Evolutionary conservation across 2,329 filamentous ascomycete species (phyloP).

Genomic region (Cadophora malorum): DNA sequence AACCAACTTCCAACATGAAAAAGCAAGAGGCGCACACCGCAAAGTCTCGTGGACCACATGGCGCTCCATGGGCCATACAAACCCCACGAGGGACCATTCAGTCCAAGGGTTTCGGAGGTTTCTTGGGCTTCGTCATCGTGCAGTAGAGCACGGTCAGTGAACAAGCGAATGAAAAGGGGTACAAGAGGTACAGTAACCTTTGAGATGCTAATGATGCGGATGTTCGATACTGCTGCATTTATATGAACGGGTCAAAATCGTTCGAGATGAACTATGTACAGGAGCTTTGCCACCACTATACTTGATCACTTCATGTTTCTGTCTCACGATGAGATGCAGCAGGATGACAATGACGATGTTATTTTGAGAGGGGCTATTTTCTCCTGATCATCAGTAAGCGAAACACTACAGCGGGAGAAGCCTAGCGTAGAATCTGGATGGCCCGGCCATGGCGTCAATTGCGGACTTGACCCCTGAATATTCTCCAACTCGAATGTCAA

Average conservation of each 20-base stretch:
- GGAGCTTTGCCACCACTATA: too few species aligned
- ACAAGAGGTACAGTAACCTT: too few species aligned
- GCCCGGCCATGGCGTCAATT: not conserved
- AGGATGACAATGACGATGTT: not conserved
- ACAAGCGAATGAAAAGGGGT: not conserved
- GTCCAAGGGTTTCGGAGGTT: not conserved
- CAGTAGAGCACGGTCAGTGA: not conserved
- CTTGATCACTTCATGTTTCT: not conserved
- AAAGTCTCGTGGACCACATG: slow-evolving; percentile 12
- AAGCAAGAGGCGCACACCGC: slow-evolving; percentile 16
- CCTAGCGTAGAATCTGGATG: not conserved
- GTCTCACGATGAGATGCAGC: not conserved
- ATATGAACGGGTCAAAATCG: not conserved
- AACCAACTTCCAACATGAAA: not conserved
- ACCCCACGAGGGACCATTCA: not conserved
- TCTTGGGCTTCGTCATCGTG: slow-evolving; percentile 21
- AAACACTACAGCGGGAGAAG: not conserved
- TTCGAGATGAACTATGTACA: too few species aligned
- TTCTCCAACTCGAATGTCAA: slow-evolving; percentile 17
- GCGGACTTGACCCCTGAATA: slow-evolving; percentile 2
- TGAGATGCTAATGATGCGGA: too few species aligned
- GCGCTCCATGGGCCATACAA: not conserved
- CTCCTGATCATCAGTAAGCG: not conserved
- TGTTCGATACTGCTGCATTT: not conserved
- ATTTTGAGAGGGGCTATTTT: not conserved